A percentile compares a stretch with the other conserved stretches of the same genome.
These are phyloP conservation scores for Candida glucosophila DNA, from an alignment of 1,139 yeast species.

Conservation along the genomic window DNA sequence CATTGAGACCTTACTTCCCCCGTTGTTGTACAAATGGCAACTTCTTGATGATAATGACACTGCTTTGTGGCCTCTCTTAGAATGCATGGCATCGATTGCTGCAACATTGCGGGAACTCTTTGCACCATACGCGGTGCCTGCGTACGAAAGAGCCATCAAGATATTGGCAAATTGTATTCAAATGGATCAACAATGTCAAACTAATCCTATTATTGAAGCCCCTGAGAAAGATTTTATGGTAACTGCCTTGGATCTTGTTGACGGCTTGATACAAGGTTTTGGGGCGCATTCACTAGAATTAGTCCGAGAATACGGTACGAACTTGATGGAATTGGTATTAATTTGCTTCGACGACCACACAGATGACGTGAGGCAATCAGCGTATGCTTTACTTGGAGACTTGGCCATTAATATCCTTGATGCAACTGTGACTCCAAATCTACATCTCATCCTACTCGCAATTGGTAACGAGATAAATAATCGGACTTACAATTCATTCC, in stretches of 20 bases:
- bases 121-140: conserved; percentile 84
- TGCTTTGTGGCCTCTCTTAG: conserved; percentile 85
- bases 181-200: conserved; percentile 53
- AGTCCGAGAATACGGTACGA: conserved; percentile 29
- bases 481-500: conserved; percentile 41
- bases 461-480: conserved; percentile 62
- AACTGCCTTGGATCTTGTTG: conserved; percentile 81
- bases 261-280: conserved; percentile 88
- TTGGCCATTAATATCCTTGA: conserved; percentile 59
- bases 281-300: conserved; percentile 55
- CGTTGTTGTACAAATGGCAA: conserved; percentile 76
- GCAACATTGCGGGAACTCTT: conserved; percentile 78
- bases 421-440: conserved; percentile 43
- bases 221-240: conserved; percentile 91
- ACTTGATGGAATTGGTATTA: conserved; percentile 57
- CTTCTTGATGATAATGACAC: conserved; percentile 64
- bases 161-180: conserved; percentile 65
- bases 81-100: conserved; percentile 87
- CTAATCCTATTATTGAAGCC: conserved; percentile 60
- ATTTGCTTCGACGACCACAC: conserved; percentile 69
- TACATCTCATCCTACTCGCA: conserved; percentile 51
- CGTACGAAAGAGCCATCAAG: conserved; percentile 70
- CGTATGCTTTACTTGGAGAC: conserved; percentile 88
- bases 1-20: conserved; percentile 63
- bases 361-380: conserved; percentile 86